Evolutionary conservation across 352 stramenopile genomes (phyloP), one percentile per base, ranked within the genome.

Genomic region (Pythium scleroteichum): DNA sequence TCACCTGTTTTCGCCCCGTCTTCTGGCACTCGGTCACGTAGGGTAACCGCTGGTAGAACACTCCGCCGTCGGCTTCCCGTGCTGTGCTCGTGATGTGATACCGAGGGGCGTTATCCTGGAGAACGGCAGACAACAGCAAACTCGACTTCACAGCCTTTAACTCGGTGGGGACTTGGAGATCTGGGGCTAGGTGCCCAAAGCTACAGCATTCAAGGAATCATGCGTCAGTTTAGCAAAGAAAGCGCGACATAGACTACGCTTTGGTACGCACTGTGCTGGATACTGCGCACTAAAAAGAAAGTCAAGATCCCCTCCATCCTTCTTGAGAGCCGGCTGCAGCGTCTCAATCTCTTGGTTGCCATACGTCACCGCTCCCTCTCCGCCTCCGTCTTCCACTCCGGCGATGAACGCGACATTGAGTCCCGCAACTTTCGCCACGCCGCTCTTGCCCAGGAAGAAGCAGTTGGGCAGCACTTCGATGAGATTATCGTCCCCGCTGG

Each of bases 41-140:
- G 16, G 84, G 84, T 32, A 90, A 63, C 9, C 81, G 78, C 67
- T 94, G 82, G 69, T 92, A 92, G 47, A 91, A 94, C 20, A 90
- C 76, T 16, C 80, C 76, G 47, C 62, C 66, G 23, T 64, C 75
- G n/a, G 53, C 58, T 7, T 45, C 55, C 1, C 44, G 40, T 0
- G 59, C 40, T 14, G 60, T 35, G 64, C 77, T 86, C 13, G 75
- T 85, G 50, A 94, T 81, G 59, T 94, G 84, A 58, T 94, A 94
- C 24, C 78, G 84, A n/a, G 84, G 84, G 20, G 80, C 65, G 10
- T 85, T 66, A 14, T 70, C 64, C 49, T 77, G 68, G 20, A 88
- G 53, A 23, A 85, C 51, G 24, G 73, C 47, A 7, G 55, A 57
- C 0, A 90, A 19, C 1, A 40, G 45, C 13, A 38, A 13, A 32